phyloP scores from a whole-genome alignment of 1,284 basidiomycete species.

The Volvariella volvacea region DNA sequence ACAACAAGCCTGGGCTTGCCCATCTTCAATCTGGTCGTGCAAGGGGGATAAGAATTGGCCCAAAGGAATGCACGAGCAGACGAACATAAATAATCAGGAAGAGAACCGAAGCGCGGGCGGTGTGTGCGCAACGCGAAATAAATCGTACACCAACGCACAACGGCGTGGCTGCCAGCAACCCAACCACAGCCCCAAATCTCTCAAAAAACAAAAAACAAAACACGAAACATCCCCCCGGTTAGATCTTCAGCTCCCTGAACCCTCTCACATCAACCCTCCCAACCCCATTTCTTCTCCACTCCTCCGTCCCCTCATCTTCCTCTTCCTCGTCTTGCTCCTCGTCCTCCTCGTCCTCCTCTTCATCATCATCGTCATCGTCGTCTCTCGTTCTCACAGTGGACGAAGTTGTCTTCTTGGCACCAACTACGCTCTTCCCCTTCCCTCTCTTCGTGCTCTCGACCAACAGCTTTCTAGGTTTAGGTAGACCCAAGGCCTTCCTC shows the following conservation, averaged over 20 bases:
- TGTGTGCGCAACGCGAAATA: too few species aligned
- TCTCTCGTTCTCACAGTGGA: not conserved
- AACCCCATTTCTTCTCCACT: slow-evolving; percentile 69
- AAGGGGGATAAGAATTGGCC: too few species aligned
- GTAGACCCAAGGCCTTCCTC: slow-evolving; percentile 59
- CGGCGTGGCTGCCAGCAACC: too few species aligned
- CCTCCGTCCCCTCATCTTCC: slow-evolving; percentile 32
- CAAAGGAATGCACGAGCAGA: too few species aligned
- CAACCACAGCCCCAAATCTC: too few species aligned
- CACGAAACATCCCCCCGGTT: too few species aligned
- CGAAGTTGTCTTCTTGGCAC: slow-evolving; percentile 10
- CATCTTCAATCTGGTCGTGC: too few species aligned
- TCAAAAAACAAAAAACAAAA: too few species aligned
- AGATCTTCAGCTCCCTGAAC: slow-evolving; percentile 77
- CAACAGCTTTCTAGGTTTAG: slow-evolving; percentile 50
- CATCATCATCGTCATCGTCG: slow-evolving; percentile 14
- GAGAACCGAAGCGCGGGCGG: too few species aligned
- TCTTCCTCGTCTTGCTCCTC: slow-evolving; percentile 10
- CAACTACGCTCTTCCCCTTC: slow-evolving; percentile 19
- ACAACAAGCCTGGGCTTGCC: too few species aligned
- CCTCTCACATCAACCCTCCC: slow-evolving; percentile 74
- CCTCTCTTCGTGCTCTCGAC: slow-evolving; percentile 27
- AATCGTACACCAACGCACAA: too few species aligned
- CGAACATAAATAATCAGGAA: too few species aligned
- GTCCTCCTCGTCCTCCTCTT: slow-evolving; percentile 25